Base-by-base conservation (phyloP, 2,329 filamentous ascomycete genomes). In the Sporothrix pseudoabietina region DNA sequence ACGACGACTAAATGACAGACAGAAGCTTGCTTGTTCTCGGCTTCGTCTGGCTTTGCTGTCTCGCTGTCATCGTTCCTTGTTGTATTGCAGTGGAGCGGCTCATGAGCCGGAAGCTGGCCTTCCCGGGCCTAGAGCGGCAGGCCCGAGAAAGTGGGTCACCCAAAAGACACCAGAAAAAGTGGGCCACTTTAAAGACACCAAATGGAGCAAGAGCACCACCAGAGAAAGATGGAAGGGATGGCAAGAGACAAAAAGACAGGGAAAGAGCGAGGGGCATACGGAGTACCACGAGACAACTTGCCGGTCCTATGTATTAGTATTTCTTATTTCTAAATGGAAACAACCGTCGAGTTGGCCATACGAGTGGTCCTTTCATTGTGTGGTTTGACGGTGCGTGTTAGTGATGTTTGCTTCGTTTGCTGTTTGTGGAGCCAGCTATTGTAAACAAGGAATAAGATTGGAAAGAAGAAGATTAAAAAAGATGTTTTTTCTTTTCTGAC, bases 61-160 rank as follows among this genome's bases (percentile, higher is more conserved):
- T 22, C 19, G 16, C 26, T 44, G 30, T 49, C 35, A 35, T 22
- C 22, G 49, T 22, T 14, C 52, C n/a, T 55, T 61, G 57, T 61
- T 61, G 44, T 68, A 10, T 35, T 47, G 39, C 10, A 32, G 47
- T 44, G 52, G 69, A 52, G 41, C 55, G 69, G 69, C 55, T 63
- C 69, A 41, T 63, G 57, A 54, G 69, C 69, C 69, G 69, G 69
- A 71, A 39, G 57, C 41, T 63, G 57, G 69, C 41, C 44, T 65
- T 71, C 44, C 69, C 55, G 69, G 52, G 44, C 57, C 32, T 71
- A 61, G 57, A 22, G 69, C 44, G 41, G 69, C 57, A 52, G 69
- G 55, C 10, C 14, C 7, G 9, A 14, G 19, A 19, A 57, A 69
- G 39, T n/a, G 49, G 52, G 2, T 3, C 0, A 49, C 9, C n/a